Conservation (phyloP, 345 rosid species). For the Acer saccharum region DNA sequence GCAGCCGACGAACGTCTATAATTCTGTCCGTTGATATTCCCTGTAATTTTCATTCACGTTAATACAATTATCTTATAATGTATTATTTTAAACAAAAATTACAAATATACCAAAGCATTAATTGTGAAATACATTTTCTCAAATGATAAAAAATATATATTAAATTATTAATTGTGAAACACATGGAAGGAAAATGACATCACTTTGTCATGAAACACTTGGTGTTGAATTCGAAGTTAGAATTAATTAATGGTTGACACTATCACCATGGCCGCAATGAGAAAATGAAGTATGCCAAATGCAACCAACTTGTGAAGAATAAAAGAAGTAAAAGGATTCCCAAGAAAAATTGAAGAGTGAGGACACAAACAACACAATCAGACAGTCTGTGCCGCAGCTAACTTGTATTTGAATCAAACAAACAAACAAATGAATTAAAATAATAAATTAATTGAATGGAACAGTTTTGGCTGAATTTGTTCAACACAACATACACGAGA, state of each 20-base stretch:
- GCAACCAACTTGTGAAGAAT: constrained; percentile 14
- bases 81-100: not conserved
- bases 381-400: constrained; percentile 16
- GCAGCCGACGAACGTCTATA: constrained; percentile 81
- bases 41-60: constrained; percentile 35
- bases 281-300: constrained; percentile 3
- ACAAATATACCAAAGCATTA: not conserved
- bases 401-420: not conserved
- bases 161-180: not conserved
- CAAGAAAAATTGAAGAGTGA: constrained; percentile 15
- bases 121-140: too few species aligned
- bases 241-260: not conserved
- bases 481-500: constrained; percentile 22
- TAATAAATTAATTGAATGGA: not conserved
- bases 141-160: too few species aligned
- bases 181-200: not conserved
- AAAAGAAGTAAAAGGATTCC: constrained; percentile 12
- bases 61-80: not conserved
- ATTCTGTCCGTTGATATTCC: constrained; percentile 98
- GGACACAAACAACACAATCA: constrained; percentile 10
- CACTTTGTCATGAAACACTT: not conserved
- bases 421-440: not conserved
- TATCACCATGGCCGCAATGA: not conserved
- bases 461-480: not conserved
- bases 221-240: too few species aligned